Conservation (phyloP, 2,329 filamentous ascomycete genomes). For the Monosporascus sp. region DNA sequence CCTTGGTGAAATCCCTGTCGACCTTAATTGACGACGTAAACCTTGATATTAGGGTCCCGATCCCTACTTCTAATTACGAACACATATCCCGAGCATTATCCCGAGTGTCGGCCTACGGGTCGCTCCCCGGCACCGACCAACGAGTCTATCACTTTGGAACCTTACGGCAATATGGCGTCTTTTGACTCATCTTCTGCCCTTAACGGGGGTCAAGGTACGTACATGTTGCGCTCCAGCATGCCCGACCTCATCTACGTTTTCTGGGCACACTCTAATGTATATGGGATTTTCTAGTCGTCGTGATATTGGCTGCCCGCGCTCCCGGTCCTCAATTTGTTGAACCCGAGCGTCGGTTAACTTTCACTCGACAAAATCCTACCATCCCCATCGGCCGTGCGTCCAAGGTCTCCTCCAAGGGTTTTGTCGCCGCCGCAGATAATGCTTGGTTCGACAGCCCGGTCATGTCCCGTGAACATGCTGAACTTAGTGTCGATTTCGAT, state of each 20-base stretch:
- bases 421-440: constrained; percentile 42
- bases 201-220: not conserved
- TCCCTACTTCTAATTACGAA: too few species aligned
- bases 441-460: constrained; percentile 67
- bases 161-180: not conserved
- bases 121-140: not conserved
- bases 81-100: too few species aligned
- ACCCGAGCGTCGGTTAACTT: constrained; percentile 22
- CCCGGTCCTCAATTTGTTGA: constrained; percentile 6
- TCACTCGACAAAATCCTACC: constrained; percentile 18
- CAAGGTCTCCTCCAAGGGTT: constrained; percentile 39
- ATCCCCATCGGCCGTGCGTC: constrained; percentile 40
- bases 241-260: not conserved
- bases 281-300: not conserved
- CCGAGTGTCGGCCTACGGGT: not conserved
- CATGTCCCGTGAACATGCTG: constrained; percentile 65
- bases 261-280: not conserved
- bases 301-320: constrained; percentile 2
- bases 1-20: not conserved
- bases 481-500: constrained; percentile 39
- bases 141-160: not conserved
- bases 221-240: not conserved
- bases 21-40: not conserved
- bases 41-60: too few species aligned
- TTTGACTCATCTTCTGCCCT: not conserved